Base-by-base conservation (phyloP, 352 stramenopile genomes). In the Pythium phragmiticola region DNA sequence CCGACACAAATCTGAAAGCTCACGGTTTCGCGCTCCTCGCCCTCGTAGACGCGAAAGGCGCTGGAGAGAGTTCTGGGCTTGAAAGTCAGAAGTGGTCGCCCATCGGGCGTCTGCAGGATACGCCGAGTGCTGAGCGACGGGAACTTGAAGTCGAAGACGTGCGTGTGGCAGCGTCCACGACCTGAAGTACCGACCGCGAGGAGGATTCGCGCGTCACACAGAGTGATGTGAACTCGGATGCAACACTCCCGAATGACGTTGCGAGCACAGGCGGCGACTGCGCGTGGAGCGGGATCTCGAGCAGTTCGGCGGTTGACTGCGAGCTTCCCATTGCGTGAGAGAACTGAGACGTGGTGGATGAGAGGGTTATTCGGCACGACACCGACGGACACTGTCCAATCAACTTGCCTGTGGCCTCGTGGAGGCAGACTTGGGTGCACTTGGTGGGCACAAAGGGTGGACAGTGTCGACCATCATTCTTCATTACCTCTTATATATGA, bases 261-360 rank as follows among this genome's bases (percentile, higher is more conserved):
- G 57, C 57, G 46, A 64, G 46, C 16, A 64, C 19, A 2, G 57
- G 46, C 8, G 30, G 42, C 8, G 57, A 42, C 57, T 64, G 57
- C 12, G 57, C 57, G 47, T 57, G 37, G 39, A 64, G 57, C 13
- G 46, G 57, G 36, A 64, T 53, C 21, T 49, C 4, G 16, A 64
- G 57, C 0, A 30, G 26, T 5, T 19, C 34, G 13, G 55, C 42
- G 54, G 26, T 39, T 26, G 54, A 60, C 14, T 51, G 28, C 9
- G 42, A 52, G 26, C 39, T 52, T 30, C 54, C 54, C 54, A 60
- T 60, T 23, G 23, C 43, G 37, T n/a, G 26, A 30, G 26, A 30
- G 26, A 30, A 30, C 26, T 30, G 26, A 30, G 26, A 30, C 26
- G 26, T 0, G 26, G 26, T 30, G 26, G 26, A 30, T 30, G 26